These are phyloP conservation scores for Thelonectria blattea DNA, from an alignment of 2,329 filamentous ascomycete genomes.

Conservation along the genomic window DNA sequence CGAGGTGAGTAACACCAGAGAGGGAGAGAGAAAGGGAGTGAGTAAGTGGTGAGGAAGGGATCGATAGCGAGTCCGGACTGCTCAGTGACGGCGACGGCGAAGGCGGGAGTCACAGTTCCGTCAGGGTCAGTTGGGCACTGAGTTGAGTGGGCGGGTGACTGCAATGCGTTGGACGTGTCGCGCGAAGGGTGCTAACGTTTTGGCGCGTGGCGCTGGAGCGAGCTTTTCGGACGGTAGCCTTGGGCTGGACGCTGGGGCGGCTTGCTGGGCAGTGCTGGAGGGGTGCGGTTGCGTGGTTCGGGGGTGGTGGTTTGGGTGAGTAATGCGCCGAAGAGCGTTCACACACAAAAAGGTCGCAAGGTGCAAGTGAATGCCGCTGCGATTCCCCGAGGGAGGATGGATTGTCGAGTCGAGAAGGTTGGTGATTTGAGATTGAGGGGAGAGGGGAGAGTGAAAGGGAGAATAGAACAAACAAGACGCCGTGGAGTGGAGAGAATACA, in stretches of 20 bases:
- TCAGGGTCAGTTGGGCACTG: slow-evolving; percentile 24
- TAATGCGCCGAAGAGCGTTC: slow-evolving; percentile 14
- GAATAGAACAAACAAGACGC: slow-evolving; percentile 33
- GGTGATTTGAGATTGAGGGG: slow-evolving; percentile 6
- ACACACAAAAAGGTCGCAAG: slow-evolving; percentile 46
- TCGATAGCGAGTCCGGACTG: slow-evolving; percentile 39
- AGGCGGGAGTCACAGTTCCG: slow-evolving; percentile 29
- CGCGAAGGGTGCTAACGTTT: neutral
- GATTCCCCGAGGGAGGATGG: slow-evolving; percentile 32
- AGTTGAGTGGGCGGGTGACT: slow-evolving; percentile 18
- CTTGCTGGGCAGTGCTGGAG: slow-evolving; percentile 34
- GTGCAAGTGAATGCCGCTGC: slow-evolving; percentile 60
- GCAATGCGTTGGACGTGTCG: slow-evolving; percentile 3
- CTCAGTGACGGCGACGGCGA: slow-evolving; percentile 31
- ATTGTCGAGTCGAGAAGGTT: neutral
- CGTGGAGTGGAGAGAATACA: slow-evolving; percentile 47
- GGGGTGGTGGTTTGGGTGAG: slow-evolving; percentile 19
- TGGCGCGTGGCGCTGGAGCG: slow-evolving; percentile 1
- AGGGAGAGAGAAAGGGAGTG: neutral
- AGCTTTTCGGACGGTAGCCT: slow-evolving; percentile 16
- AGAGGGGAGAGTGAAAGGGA: slow-evolving; percentile 26
- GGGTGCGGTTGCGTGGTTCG: slow-evolving; percentile 8
- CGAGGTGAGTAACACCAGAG: slow-evolving; percentile 35
- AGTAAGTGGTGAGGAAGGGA: too few species aligned
- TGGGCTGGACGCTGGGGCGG: slow-evolving; percentile 31